Conservation (phyloP, 2,329 filamentous ascomycete species). For the Metarhizium humberi region DNA sequence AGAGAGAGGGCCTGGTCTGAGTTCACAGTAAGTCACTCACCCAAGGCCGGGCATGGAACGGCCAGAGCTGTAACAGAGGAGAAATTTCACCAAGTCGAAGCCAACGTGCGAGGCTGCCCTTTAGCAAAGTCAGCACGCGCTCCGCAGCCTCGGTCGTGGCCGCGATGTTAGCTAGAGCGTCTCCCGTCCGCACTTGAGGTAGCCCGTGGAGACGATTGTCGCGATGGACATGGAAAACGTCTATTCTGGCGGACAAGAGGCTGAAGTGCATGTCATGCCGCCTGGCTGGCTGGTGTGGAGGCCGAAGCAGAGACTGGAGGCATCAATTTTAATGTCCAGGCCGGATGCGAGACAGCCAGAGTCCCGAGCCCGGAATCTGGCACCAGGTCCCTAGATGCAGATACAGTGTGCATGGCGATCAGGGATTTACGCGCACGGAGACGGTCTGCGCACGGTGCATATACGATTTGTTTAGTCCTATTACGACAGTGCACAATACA, state of each 20-base stretch:
- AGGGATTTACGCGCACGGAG: neutral
- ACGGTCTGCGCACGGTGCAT: neutral
- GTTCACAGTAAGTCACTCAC: neutral
- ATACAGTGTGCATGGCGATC: neutral
- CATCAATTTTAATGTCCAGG: neutral
- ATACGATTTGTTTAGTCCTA: neutral
- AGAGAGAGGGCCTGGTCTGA: neutral
- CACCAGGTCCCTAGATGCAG: neutral
- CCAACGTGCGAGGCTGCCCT: neutral
- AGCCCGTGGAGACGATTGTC: conserved; percentile 16
- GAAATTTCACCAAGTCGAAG: too few species aligned
- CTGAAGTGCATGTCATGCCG: neutral
- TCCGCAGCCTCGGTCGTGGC: neutral
- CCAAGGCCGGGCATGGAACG: too few species aligned
- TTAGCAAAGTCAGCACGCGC: neutral
- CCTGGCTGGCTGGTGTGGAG: neutral
- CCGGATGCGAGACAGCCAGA: conserved; percentile 5
- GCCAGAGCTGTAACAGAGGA: too few species aligned
- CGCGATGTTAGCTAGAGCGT: conserved; percentile 6
- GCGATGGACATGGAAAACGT: conserved; percentile 12
- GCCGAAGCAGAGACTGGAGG: neutral
- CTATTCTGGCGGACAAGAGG: neutral
- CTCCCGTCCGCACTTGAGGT: conserved; percentile 13
- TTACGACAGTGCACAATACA: neutral
- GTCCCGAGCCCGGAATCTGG: neutral